These are phyloP conservation scores for Cryptococcus depauperatus DNA, from an alignment of 1,284 basidiomycete species.

Conservation along the genomic window DNA sequence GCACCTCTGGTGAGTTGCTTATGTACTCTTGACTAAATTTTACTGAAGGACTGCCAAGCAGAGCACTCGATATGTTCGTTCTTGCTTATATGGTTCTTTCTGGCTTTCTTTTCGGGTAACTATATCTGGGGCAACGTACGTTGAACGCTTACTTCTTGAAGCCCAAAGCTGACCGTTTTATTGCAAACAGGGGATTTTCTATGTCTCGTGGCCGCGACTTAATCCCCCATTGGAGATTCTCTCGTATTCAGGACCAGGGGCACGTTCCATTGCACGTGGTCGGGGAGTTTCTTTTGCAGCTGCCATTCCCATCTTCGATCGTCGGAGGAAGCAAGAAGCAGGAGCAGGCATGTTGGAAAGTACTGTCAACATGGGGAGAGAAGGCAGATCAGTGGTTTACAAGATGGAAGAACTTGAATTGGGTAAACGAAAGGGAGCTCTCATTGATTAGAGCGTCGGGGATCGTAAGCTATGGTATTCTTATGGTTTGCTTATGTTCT, in stretches of 20 bases:
- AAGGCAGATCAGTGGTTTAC: constrained; percentile 8
- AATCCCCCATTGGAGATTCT: constrained; percentile 75
- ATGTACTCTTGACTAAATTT: constrained; percentile 34
- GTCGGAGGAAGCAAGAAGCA: constrained; percentile 17
- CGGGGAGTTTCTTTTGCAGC: constrained; percentile 52
- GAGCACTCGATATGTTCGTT: constrained; percentile 50
- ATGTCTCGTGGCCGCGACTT: constrained; percentile 90
- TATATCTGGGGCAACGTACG: constrained; percentile 64
- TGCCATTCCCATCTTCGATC: constrained; percentile 40
- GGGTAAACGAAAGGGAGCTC: constrained; percentile 43
- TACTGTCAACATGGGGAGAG: neutral
- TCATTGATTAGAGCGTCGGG: constrained; percentile 46
- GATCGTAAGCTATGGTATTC: neutral
- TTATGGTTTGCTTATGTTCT: no score
- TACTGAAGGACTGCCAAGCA: constrained; percentile 10
- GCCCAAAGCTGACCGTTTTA: neutral
- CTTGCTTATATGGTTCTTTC: constrained; percentile 64
- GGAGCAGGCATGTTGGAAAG: neutral
- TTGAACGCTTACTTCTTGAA: constrained; percentile 4
- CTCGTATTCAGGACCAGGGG: constrained; percentile 79
- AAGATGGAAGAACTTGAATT: constrained; percentile 38
- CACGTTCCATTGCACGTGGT: constrained; percentile 65
- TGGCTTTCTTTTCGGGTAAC: constrained; percentile 55
- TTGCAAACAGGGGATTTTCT: constrained; percentile 47
- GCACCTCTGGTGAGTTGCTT: constrained; percentile 79